These are phyloP conservation scores for Plasmodium reichenowi DNA, from an alignment of 169 alveolate species.

Conservation along the genomic window DNA sequence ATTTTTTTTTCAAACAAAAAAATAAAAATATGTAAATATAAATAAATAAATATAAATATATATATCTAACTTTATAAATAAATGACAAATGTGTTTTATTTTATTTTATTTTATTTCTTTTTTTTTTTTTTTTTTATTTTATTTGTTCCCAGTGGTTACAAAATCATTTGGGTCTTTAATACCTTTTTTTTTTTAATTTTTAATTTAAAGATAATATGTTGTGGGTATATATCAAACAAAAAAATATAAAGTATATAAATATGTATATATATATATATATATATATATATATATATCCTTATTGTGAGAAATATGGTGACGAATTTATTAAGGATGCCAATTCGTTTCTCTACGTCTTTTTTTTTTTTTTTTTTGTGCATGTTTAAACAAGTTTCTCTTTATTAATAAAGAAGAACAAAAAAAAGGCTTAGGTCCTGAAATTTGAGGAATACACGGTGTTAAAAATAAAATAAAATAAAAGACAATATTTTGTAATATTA, in stretches of 20 bases:
- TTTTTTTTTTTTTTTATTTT: too few relatives aligned
- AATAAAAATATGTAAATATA: not conserved
- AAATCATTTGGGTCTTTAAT: too few relatives aligned
- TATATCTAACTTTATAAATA: not conserved
- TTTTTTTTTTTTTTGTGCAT: slow-evolving; percentile 2
- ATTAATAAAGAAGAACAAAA: not conserved
- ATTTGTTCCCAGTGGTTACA: too few relatives aligned
- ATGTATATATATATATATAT: too few relatives aligned
- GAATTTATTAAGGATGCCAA: not conserved
- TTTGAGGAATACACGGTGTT: too few relatives aligned
- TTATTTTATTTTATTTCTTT: too few relatives aligned
- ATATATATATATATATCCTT: not conserved
- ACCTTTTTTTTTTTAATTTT: too few relatives aligned
- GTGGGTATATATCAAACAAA: not conserved
- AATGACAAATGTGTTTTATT: too few relatives aligned
- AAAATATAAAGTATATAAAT: not conserved
- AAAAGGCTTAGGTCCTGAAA: too few relatives aligned
- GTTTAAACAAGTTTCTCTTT: not conserved
- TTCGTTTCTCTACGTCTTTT: not conserved
- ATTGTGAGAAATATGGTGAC: not conserved
- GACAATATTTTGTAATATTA: too few relatives aligned
- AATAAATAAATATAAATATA: not conserved
- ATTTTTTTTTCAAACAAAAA: not conserved
- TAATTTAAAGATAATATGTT: too few relatives aligned
- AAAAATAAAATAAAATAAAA: too few relatives aligned